These are phyloP conservation scores for Sporobolomyces pararoseus DNA, from an alignment of 768 basidiomycete species.

Conservation along the genomic window DNA sequence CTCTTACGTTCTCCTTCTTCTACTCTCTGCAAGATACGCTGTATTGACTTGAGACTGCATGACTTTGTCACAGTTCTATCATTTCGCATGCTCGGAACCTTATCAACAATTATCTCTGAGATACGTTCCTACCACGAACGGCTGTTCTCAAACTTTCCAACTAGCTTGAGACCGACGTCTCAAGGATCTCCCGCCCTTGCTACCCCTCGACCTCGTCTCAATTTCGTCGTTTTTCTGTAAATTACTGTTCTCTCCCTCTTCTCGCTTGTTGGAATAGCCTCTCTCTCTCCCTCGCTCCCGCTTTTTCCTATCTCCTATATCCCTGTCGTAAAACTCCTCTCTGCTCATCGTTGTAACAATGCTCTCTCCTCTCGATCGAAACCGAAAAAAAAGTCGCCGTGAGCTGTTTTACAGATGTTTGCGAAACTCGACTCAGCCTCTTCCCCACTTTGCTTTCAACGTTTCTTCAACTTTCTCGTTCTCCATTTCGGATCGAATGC, in stretches of 20 bases:
- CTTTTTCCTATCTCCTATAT: not conserved
- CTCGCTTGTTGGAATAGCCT: not conserved
- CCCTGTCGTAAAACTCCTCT: not conserved
- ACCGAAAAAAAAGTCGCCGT: constrained; percentile 7
- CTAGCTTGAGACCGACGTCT: constrained; percentile 1
- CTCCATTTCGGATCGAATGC: constrained; percentile 2
- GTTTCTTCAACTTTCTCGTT: not conserved
- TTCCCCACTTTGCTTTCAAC: not conserved
- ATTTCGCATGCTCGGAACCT: constrained; percentile 14
- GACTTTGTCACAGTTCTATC: constrained; percentile 16
- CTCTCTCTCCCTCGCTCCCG: not conserved
- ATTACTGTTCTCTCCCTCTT: no score
- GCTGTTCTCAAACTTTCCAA: constrained; percentile 66
- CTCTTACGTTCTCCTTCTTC: no score
- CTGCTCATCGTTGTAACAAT: no score
- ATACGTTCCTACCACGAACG: constrained; percentile 66
- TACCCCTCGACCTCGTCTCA: no score
- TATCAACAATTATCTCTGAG: constrained; percentile 26
- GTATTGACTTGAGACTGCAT: not conserved
- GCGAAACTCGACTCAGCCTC: not conserved
- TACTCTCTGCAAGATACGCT: not conserved
- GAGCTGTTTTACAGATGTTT: no score
- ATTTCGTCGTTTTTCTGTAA: no score
- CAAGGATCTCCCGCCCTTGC: not conserved
- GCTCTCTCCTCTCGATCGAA: no score